Base-by-base conservation (phyloP, 495 filamentous ascomycete species). In the Annulohypoxylon stygium region DNA sequence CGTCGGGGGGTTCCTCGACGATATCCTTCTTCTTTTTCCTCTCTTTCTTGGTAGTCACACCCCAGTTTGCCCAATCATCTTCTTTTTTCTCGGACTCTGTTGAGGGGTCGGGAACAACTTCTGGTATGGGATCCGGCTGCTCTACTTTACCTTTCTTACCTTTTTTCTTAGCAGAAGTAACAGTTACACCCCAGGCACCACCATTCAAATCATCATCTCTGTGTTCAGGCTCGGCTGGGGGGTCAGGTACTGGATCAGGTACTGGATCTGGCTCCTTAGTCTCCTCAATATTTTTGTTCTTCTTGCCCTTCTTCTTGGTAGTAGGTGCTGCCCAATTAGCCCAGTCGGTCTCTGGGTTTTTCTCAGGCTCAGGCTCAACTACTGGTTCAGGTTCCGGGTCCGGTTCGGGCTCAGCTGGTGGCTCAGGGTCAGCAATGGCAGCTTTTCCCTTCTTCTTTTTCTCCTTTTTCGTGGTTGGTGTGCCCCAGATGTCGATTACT, bases 361-460 rank as follows among this genome's bases (percentile, higher is more conserved):
- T 76, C 33, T 71, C 36, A 2, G 69, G 64, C 18, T 77, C 75
- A n/a, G 70, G 59, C 25, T 75, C 54, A 37, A 25, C 20, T 2
- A 50, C 34, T 5, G 65, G 54, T 45, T 71, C 73, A 18, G 69
- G 65, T n/a, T 77, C 75, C 75, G 11, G 62, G 65, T 26, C 68
- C 1, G 73, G 65, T 34, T 67, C 71, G 2, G 61, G 65, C 26
- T 67, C 69, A 9, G 65, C 58, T 10, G 61, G 61, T 68, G 65
- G 48, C 67, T 74, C 61, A 26, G 53, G 57, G 9, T 45, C 57
- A 10, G 20, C 16, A 60, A 60, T 43, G 3, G 12, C 12, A 8
- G 6, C 23, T 39, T 65, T 77, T 0, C 36, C 70, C 60, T 77
- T 77, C 69, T 77, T 77, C 37, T 77, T 77, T 50, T 72, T 77